Percentiles rank a stretch among this genome's conserved stretches.
phyloP scores from a whole-genome alignment of 257 asterid genomes.

The Solanum chilense region DNA sequence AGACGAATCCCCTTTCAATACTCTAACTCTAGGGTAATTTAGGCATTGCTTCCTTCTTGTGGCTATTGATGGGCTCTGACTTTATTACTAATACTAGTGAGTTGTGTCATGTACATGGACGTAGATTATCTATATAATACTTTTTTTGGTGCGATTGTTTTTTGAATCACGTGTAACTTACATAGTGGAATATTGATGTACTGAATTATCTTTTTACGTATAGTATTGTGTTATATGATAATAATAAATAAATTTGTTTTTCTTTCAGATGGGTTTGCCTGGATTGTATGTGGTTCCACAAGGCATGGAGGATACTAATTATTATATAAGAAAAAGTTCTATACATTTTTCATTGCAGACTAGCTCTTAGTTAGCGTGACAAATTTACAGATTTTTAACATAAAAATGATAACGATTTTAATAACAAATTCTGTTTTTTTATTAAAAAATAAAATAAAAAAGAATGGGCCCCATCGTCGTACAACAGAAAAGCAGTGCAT shows the following conservation, averaged over 20 bases:
- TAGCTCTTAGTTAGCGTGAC: no score
- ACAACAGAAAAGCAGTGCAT: no score
- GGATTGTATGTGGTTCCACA: slow-evolving; percentile 44
- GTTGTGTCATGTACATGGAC: not conserved
- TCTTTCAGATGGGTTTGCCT: slow-evolving; percentile 37
- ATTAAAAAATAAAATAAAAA: no score
- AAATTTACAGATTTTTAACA: no score
- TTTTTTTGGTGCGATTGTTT: not conserved
- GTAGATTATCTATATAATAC: not conserved
- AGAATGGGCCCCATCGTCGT: no score
- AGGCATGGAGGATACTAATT: slow-evolving; percentile 64
- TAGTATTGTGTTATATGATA: not conserved
- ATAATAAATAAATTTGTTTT: not conserved
- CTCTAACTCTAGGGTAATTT: not conserved
- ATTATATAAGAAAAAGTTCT: no score
- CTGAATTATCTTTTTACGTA: not conserved
- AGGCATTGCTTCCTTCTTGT: not conserved
- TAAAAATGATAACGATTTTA: no score
- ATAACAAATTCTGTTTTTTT: no score
- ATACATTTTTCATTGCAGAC: no score
- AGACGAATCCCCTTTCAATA: not conserved
- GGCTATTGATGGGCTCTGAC: not conserved
- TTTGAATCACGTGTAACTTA: not conserved
- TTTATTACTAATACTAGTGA: not conserved
- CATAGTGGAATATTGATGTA: not conserved